phyloP scores from a whole-genome alignment of 2,329 filamentous ascomycete genomes.

The Ilyonectria sp. region DNA sequence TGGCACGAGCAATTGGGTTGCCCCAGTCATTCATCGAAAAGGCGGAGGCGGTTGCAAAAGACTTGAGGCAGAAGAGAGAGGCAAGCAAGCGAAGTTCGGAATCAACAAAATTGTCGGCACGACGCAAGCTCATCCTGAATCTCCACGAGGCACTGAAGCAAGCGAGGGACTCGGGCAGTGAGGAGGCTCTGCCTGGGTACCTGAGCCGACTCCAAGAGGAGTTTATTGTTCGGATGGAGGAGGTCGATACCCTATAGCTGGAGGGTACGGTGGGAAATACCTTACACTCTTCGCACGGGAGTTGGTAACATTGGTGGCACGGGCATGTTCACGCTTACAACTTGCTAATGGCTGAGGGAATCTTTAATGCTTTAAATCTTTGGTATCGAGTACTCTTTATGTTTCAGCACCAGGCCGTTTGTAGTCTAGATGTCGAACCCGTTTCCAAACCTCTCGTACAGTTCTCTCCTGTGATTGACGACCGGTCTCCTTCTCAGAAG shows the following conservation, averaged over 20 bases:
- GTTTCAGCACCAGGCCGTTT: slow-evolving; percentile 67
- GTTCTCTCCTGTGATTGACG: slow-evolving; percentile 78
- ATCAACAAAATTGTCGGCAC: slow-evolving; percentile 71
- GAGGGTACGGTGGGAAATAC: neutral
- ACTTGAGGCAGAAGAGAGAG: slow-evolving; percentile 71
- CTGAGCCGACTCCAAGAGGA: slow-evolving; percentile 72
- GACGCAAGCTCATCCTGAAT: slow-evolving; percentile 80
- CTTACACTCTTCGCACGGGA: neutral
- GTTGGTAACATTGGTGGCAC: neutral
- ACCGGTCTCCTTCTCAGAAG: slow-evolving; percentile 72
- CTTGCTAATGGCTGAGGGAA: neutral
- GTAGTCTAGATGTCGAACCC: slow-evolving; percentile 78
- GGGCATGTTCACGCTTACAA: neutral
- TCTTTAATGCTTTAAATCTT: slow-evolving; percentile 12
- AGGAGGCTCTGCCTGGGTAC: slow-evolving; percentile 66
- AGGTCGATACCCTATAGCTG: slow-evolving; percentile 64
- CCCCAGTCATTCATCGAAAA: slow-evolving; percentile 76
- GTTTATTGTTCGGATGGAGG: slow-evolving; percentile 80
- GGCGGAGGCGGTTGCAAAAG: slow-evolving; percentile 77
- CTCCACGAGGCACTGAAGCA: slow-evolving; percentile 82
- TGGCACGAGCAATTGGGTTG: slow-evolving; percentile 83
- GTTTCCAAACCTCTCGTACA: slow-evolving; percentile 80
- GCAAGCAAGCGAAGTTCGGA: slow-evolving; percentile 72
- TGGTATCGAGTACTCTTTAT: neutral
- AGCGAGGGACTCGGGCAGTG: slow-evolving; percentile 74